Evolutionary conservation across 345 rosid species (phyloP).

Genomic region (Lenwebbia sp.): DNA sequence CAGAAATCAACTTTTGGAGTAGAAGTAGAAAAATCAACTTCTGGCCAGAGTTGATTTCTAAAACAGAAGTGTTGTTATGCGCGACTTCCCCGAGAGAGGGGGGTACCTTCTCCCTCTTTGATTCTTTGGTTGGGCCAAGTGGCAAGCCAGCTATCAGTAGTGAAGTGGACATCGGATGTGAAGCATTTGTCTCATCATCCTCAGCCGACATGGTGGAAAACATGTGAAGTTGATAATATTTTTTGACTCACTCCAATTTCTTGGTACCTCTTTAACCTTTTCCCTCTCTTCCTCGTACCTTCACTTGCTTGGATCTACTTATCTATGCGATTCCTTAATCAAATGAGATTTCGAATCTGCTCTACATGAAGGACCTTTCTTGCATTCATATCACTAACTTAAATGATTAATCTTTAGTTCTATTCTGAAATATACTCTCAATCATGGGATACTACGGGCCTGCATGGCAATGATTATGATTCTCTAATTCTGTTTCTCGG

Average conservation of each 20-base stretch:
- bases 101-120: too few relatives aligned
- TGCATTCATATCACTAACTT: background rate
- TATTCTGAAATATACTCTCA: background rate
- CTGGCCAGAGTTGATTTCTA: too few relatives aligned
- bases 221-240: background rate
- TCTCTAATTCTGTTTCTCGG: too few relatives aligned
- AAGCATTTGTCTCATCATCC: background rate
- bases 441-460: background rate
- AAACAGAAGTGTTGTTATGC: too few relatives aligned
- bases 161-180: background rate
- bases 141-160: background rate
- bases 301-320: background rate
- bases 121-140: too few relatives aligned
- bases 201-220: background rate
- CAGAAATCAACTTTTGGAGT: too few relatives aligned
- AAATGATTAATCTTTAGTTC: background rate
- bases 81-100: too few relatives aligned
- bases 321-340: background rate
- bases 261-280: background rate
- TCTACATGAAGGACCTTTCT: background rate
- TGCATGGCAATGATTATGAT: too few relatives aligned
- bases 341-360: background rate
- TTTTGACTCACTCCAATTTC: background rate
- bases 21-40: too few relatives aligned
- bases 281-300: background rate